Evolutionary conservation across 2,329 filamentous ascomycete species (phyloP).

Genomic region (Coniochaeta ligniaria): DNA sequence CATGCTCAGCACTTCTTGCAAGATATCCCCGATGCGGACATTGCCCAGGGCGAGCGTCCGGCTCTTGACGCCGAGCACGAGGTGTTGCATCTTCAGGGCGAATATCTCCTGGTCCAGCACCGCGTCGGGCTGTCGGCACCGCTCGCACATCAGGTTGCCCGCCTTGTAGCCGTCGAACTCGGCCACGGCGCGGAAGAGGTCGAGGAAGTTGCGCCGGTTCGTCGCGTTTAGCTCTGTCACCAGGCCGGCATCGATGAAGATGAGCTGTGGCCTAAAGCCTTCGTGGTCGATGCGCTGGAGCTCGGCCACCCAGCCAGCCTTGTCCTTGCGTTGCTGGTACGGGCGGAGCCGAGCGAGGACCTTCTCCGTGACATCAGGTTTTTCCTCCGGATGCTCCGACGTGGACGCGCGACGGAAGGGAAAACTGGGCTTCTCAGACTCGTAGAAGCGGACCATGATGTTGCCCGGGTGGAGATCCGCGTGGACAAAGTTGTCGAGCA

Average conservation of each 20-base stretch:
- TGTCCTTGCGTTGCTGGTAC: constrained; percentile 54
- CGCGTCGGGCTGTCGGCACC: constrained; percentile 84
- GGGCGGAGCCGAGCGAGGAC: constrained; percentile 76
- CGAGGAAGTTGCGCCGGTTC: constrained; percentile 87
- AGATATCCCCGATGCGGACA: constrained; percentile 91
- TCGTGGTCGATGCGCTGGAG: constrained; percentile 73
- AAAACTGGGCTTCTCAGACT: constrained; percentile 66
- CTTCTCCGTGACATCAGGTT: constrained; percentile 76
- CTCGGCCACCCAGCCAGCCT: constrained; percentile 64
- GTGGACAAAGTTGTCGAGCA: constrained; percentile 97
- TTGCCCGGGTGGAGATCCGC: constrained; percentile 95
- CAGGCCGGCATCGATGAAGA: constrained; percentile 95
- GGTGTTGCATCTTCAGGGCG: constrained; percentile 92
- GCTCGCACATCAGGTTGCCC: constrained; percentile 90
- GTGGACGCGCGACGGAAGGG: constrained; percentile 29
- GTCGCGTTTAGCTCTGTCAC: constrained; percentile 86
- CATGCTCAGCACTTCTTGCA: constrained; percentile 87
- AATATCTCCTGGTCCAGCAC: constrained; percentile 89
- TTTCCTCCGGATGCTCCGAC: constrained; percentile 18
- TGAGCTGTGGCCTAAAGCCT: constrained; percentile 85
- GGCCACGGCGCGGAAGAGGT: constrained; percentile 90
- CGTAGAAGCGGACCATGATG: constrained; percentile 99
- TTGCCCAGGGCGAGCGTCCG: constrained; percentile 86
- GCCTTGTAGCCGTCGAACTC: constrained; percentile 97
- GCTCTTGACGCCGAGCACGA: constrained; percentile 85